A percentile compares a stretch with the other conserved stretches of the same genome.
phyloP scores from a whole-genome alignment of 345 rosid genomes.

The Mallotus nudiflorus region DNA sequence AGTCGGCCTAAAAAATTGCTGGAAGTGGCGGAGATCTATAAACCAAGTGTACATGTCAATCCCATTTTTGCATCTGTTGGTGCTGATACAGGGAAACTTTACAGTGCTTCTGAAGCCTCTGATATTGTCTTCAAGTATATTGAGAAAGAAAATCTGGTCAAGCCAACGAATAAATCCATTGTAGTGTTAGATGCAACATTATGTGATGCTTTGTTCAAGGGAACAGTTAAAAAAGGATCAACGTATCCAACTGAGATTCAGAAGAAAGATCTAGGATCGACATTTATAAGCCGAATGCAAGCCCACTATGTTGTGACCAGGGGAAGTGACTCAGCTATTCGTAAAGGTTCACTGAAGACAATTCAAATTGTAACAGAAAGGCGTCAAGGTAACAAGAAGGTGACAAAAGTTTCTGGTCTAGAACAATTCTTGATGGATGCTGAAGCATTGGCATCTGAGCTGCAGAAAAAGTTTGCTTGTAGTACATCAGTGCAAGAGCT shows the following conservation, averaged over 20 bases:
- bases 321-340: constrained; percentile 73
- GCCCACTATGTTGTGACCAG: constrained; percentile 69
- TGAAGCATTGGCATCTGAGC: constrained; percentile 84
- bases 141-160: constrained; percentile 82
- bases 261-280: constrained; percentile 74
- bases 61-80: constrained; percentile 77
- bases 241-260: constrained; percentile 84
- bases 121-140: constrained; percentile 73
- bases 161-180: constrained; percentile 58
- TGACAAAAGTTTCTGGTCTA: constrained; percentile 75
- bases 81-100: constrained; percentile 69
- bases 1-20: constrained; percentile 51
- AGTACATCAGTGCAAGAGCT: constrained; percentile 82
- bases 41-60: constrained; percentile 82
- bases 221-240: constrained; percentile 92
- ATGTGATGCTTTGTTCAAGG: constrained; percentile 89
- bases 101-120: constrained; percentile 78
- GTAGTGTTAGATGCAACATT: constrained; percentile 75
- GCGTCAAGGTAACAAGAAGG: constrained; percentile 93
- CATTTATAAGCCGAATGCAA: constrained; percentile 79
- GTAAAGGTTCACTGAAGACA: constrained; percentile 74
- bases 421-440: constrained; percentile 80
- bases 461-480: constrained; percentile 98
- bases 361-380: constrained; percentile 89
- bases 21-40: constrained; percentile 77